Conservation (phyloP, 257 asterid species). For the Petunia axillaris region DNA sequence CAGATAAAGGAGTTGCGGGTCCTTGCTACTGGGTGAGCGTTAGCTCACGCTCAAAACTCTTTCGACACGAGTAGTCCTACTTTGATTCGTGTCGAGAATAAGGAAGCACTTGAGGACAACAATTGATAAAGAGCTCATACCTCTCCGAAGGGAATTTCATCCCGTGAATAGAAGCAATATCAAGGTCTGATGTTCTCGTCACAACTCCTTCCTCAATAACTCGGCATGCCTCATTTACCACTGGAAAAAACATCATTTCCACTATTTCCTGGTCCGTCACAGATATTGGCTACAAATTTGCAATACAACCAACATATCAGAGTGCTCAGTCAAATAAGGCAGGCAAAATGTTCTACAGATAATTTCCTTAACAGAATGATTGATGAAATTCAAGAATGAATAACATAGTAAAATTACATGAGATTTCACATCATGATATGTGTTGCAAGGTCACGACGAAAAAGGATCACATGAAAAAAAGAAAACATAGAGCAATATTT, state of each 20-base stretch:
- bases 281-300: neutral
- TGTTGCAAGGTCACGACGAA: neutral
- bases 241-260: constrained; percentile 38
- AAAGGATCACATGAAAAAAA: neutral
- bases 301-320: neutral
- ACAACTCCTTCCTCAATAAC: constrained; percentile 30
- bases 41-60: constrained; percentile 26
- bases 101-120: neutral
- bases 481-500: neutral
- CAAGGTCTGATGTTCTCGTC: constrained; percentile 33
- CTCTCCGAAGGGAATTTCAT: constrained; percentile 34
- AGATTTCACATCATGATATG: neutral
- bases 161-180: constrained; percentile 33
- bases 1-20: neutral
- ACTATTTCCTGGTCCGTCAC: constrained; percentile 20
- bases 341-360: neutral
- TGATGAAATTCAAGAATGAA: too few relatives aligned
- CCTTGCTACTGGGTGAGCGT: constrained; percentile 18
- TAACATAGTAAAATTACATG: too few relatives aligned
- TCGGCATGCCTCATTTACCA: constrained; percentile 36
- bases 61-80: neutral
- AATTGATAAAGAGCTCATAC: neutral
- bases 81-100: neutral
- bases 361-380: neutral
- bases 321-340: neutral